Evolutionary conservation across 73 alveolate genomes (phyloP).

Genomic region (Diophrys sp.): DNA sequence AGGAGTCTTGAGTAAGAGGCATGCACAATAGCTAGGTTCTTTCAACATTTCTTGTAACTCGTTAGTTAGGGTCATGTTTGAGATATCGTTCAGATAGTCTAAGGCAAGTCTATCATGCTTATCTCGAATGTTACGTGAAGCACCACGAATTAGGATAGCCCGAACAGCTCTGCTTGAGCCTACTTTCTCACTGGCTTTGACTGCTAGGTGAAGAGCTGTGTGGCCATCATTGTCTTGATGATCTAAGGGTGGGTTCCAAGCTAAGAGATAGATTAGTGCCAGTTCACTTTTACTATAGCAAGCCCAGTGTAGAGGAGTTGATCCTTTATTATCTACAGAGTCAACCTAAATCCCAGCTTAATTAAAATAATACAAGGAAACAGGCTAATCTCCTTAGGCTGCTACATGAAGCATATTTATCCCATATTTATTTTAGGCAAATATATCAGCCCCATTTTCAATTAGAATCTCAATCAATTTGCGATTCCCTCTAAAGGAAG

Average conservation of each 20-base stretch:
- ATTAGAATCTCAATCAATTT: constrained; percentile 69
- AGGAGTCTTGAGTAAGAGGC: constrained; percentile 45
- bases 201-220: constrained; percentile 93
- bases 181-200: constrained; percentile 60
- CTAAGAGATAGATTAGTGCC: constrained; percentile 80
- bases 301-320: constrained; percentile 99
- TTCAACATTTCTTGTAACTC: constrained; percentile 31
- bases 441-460: constrained; percentile 82
- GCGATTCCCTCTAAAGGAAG: constrained; percentile 77
- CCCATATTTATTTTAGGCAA: constrained; percentile 80
- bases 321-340: constrained; percentile 59
- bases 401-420: constrained; percentile 96
- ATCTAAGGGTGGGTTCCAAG: constrained; percentile 72
- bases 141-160: constrained; percentile 77
- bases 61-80: constrained; percentile 11
- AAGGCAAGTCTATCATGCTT: constrained; percentile 43
- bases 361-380: constrained; percentile 77
- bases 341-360: constrained; percentile 68
- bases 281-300: constrained; percentile 83
- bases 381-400: constrained; percentile 93
- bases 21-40: constrained; percentile 13
- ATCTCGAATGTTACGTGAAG: constrained; percentile 68
- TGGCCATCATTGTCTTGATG: constrained; percentile 77
- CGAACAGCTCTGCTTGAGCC: constrained; percentile 73
- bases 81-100: constrained; percentile 27